Evolutionary conservation across 257 asterid genomes (phyloP).

Genomic region (Jacaranda copaia): DNA sequence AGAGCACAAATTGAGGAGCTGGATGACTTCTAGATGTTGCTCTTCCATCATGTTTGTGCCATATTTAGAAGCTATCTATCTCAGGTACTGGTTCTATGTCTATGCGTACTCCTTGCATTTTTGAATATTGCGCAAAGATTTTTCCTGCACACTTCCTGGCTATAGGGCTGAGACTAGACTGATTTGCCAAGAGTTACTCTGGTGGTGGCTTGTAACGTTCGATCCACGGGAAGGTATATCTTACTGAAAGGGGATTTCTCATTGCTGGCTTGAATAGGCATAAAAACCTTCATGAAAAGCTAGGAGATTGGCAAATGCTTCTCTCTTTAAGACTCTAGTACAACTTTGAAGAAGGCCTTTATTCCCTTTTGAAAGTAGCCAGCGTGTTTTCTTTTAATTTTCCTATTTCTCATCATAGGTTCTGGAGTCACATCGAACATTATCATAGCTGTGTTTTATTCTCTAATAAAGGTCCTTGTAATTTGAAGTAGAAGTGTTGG

Average conservation of each 20-base stretch:
- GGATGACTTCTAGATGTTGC: slow-evolving; percentile 58
- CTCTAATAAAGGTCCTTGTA: slow-evolving; percentile 22
- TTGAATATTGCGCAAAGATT: neutral
- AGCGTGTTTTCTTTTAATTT: slow-evolving; percentile 24
- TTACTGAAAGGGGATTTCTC: neutral
- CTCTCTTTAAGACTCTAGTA: neutral
- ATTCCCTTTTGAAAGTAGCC: neutral
- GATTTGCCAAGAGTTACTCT: neutral
- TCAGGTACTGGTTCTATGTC: neutral
- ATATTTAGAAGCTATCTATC: neutral
- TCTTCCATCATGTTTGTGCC: slow-evolving; percentile 3
- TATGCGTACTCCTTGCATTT: neutral
- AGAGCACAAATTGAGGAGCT: slow-evolving; percentile 86
- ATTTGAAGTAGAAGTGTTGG: slow-evolving; percentile 14
- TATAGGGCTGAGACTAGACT: neutral
- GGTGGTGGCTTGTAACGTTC: slow-evolving; percentile 22
- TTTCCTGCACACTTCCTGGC: neutral
- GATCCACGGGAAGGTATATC: neutral
- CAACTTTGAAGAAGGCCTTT: slow-evolving; percentile 15
- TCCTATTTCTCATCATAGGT: slow-evolving; percentile 12
- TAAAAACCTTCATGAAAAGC: neutral
- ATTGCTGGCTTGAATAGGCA: neutral
- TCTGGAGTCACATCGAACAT: slow-evolving; percentile 24
- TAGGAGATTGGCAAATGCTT: neutral
- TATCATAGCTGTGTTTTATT: slow-evolving; percentile 6